These are phyloP conservation scores for Fusarium solani-melongenae DNA, from an alignment of 2,329 filamentous ascomycete genomes.

Conservation along the genomic window DNA sequence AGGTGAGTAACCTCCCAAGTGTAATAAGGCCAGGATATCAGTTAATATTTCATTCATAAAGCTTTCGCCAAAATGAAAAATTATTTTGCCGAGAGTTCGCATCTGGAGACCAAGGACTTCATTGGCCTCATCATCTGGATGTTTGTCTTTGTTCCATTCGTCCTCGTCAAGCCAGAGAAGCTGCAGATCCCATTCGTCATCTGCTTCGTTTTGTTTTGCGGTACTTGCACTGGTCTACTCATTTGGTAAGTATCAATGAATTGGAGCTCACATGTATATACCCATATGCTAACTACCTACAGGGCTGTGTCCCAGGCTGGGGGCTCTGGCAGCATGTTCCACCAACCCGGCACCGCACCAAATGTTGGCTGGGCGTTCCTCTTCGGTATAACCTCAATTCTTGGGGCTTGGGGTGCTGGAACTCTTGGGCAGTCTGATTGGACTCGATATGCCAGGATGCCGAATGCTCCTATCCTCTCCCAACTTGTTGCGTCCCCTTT, in stretches of 20 bases:
- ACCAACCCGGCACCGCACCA: constrained; percentile 28
- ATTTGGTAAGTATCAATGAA: constrained; percentile 16
- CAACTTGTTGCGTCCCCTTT: constrained; percentile 39
- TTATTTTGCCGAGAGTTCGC: constrained; percentile 35
- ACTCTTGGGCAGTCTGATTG: constrained; percentile 45
- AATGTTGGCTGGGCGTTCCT: constrained; percentile 45
- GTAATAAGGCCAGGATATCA: background rate
- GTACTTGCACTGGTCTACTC: constrained; percentile 34
- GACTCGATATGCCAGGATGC: constrained; percentile 40
- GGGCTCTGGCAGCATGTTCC: constrained; percentile 38
- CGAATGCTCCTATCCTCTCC: constrained; percentile 31
- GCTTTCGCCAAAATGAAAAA: constrained; percentile 40
- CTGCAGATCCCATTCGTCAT: constrained; percentile 41
- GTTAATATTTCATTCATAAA: background rate
- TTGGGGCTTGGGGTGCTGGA: constrained; percentile 42
- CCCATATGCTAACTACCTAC: background rate
- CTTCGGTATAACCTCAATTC: constrained; percentile 45
- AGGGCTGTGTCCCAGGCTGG: constrained; percentile 36
- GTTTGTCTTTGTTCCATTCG: constrained; percentile 30
- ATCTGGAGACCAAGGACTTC: constrained; percentile 42
- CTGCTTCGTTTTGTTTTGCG: constrained; percentile 40
- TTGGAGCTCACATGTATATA: background rate
- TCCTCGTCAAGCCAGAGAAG: constrained; percentile 40
- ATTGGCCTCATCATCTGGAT: constrained; percentile 43
- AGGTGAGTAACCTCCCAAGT: constrained; percentile 3